Conservation (phyloP, 371 early-diverging fungal genomes). For the Smittium culicis region DNA sequence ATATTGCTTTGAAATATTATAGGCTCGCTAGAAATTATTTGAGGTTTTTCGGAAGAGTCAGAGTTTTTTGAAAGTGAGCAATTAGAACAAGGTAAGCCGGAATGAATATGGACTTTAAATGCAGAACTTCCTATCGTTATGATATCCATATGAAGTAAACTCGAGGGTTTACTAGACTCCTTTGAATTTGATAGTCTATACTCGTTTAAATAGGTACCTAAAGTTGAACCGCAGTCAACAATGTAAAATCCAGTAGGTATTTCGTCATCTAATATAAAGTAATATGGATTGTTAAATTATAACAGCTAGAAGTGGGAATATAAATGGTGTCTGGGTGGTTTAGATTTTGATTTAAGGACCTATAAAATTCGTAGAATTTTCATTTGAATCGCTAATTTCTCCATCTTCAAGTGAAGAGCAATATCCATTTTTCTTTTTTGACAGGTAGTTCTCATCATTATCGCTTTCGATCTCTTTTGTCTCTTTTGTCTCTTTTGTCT, state of each 20-base stretch:
- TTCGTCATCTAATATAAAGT: background rate
- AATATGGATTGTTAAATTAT: constrained; percentile 1
- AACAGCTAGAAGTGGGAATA: too few species aligned
- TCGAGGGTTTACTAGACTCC: constrained; percentile 5
- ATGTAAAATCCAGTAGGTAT: constrained; percentile 8
- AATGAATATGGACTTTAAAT: constrained; percentile 11
- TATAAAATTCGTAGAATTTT: background rate
- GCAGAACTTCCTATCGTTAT: constrained; percentile 4
- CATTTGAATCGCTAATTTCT: background rate
- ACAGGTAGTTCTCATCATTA: too few species aligned
- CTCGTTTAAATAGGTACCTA: constrained; percentile 10
- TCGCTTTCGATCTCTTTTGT: too few species aligned
- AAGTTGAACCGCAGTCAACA: constrained; percentile 11
- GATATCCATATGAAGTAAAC: constrained; percentile 6
- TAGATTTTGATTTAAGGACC: background rate
- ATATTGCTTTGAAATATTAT: background rate
- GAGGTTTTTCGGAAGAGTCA: background rate
- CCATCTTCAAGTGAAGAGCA: background rate
- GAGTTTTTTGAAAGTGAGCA: constrained; percentile 6
- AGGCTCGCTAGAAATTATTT: background rate
- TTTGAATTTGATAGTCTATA: constrained; percentile 8
- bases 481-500: too few species aligned
- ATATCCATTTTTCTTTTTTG: too few species aligned
- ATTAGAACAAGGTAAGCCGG: constrained; percentile 6
- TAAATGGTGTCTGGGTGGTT: too few species aligned